Conservation (phyloP, 495 filamentous ascomycete species). For the Hypomontagnella submonticulosa region DNA sequence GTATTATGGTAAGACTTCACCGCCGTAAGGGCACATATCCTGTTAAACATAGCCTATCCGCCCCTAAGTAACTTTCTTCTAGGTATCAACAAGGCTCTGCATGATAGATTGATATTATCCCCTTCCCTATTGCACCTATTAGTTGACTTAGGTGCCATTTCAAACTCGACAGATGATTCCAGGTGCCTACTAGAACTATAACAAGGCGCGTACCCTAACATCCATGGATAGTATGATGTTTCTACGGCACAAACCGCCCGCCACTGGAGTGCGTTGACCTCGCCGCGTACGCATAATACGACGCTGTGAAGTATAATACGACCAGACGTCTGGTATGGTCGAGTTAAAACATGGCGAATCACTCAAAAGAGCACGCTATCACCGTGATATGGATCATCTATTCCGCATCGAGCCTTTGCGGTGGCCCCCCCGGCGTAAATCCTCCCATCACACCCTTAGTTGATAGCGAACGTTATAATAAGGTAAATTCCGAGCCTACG, state of each 20-base stretch:
- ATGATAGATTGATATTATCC: neutral
- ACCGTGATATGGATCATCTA: conserved; percentile 11
- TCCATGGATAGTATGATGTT: no score
- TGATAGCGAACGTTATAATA: conserved; percentile 26
- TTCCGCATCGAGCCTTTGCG: conserved; percentile 18
- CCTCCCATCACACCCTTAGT: conserved; percentile 13
- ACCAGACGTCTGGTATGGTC: conserved; percentile 18
- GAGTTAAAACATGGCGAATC: conserved; percentile 20
- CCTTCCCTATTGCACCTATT: neutral
- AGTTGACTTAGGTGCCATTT: neutral
- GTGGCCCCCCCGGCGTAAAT: neutral
- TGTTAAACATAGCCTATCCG: neutral
- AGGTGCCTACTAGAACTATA: no score
- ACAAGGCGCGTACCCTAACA: no score
- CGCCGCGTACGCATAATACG: conserved; percentile 10
- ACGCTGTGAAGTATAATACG: conserved; percentile 3
- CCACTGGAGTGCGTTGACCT: conserved; percentile 8
- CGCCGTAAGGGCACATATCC: neutral
- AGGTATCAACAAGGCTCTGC: conserved; percentile 3
- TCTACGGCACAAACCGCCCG: neutral
- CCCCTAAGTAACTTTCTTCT: neutral
- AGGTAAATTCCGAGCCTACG: conserved; percentile 27
- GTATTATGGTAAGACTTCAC: no score
- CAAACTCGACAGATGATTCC: neutral
- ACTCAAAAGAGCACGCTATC: conserved; percentile 14